Evolutionary conservation across 768 basidiomycete genomes (phyloP).

Genomic region (Dendrothele bispora): DNA sequence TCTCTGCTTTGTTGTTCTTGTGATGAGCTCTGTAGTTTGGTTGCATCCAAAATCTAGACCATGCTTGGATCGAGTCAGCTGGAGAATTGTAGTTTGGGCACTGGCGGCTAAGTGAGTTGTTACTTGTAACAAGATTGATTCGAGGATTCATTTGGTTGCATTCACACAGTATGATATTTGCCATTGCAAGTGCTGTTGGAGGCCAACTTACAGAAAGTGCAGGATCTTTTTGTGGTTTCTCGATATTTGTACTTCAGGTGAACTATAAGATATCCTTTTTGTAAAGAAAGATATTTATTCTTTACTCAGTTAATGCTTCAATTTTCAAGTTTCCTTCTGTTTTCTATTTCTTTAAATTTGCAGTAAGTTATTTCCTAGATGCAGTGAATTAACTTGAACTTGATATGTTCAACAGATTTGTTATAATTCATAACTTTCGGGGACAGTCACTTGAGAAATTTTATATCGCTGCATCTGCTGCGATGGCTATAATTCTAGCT

Average conservation of each 20-base stretch:
- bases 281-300: neutral
- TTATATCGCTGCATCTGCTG: conserved; percentile 14
- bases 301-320: conserved; percentile 15
- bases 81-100: conserved; percentile 17
- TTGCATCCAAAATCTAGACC: conserved; percentile 9
- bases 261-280: neutral
- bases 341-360: conserved; percentile 21
- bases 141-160: no score
- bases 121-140: no score
- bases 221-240: conserved; percentile 16
- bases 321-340: conserved; percentile 20
- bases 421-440: conserved; percentile 16
- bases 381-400: neutral
- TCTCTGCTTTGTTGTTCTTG: conserved; percentile 17
- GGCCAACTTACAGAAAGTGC: conserved; percentile 12
- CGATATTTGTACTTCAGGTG: conserved; percentile 20
- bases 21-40: conserved; percentile 13
- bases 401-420: conserved; percentile 18
- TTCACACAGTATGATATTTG: conserved; percentile 17
- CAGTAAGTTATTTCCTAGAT: conserved; percentile 14
- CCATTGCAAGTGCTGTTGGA: conserved; percentile 18
- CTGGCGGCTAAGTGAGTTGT: conserved; percentile 18
- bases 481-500: conserved; percentile 11
- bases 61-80: conserved; percentile 21
- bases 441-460: conserved; percentile 19